Evolutionary conservation across 305 asterid genomes (phyloP), one percentile per base, ranked within the genome.

Genomic region (Ruellia speciosa): DNA sequence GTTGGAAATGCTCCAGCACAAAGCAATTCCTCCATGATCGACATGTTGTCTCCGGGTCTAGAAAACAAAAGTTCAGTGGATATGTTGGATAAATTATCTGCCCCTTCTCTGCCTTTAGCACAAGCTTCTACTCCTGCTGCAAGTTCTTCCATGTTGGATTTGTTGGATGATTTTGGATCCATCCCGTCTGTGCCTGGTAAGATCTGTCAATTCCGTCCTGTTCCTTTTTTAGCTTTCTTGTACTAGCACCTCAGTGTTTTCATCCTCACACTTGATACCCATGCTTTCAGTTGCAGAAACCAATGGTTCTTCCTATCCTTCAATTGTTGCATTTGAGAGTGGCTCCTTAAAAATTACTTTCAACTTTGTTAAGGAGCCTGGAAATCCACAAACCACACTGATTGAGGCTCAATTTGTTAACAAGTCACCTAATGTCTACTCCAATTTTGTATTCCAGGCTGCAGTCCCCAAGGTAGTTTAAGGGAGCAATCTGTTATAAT

Each of bases 401-500:
- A 75, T 93, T 49, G 87, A 86, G 80, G 95, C 95, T 65, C 81
- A 70, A 50, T 89, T 86, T 70, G 47, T 53, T n/a, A 93, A 93
- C 75, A 88, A 84, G 75, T 81, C 96, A 3, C 63, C 83, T 49
- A 62, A 81, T 71, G 57, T 61, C 5, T 85, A 70, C 75, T 75
- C 87, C 12, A 80, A 81, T 72, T 93, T 93, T 55, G 62, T 89
- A 55, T 93, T 93, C 79, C 97, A 82, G 76, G 96, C 97, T 58
- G 97, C 99, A 0, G 99, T 93, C 20, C 99, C 99, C 49, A 93
- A 89, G 99, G 99, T 89, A 86, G 70, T 61, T 18, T 59, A 15
- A 57, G 54, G 18, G 37, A 52, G 58, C 55, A 14, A 5, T 9
- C 5, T 16, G 45, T 45, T 52, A 17, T 18, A 24, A 24, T 4